Evolutionary conservation across 441 rosid genomes (phyloP).

Genomic region (Omphalea diandra): DNA sequence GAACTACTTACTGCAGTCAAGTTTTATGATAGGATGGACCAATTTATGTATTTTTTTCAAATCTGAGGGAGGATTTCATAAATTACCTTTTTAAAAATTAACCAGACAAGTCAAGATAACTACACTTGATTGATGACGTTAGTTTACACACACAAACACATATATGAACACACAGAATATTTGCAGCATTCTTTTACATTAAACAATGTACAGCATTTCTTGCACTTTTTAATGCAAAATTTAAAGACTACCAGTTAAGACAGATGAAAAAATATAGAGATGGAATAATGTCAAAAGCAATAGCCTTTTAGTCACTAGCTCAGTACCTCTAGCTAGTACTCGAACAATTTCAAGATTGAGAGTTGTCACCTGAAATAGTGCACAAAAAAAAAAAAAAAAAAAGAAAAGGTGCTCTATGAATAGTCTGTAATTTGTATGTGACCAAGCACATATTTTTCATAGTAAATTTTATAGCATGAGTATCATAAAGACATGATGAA

Average conservation of each 20-base stretch:
- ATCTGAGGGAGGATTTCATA: too few species aligned
- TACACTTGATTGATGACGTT: neutral
- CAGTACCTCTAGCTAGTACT: conserved; percentile 84
- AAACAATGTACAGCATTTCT: conserved; percentile 7
- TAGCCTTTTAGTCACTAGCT: conserved; percentile 15
- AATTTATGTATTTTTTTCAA: too few species aligned
- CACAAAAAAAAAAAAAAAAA: neutral
- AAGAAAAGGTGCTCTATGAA: conserved; percentile 6
- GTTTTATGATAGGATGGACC: too few species aligned
- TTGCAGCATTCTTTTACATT: neutral
- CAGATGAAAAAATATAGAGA: neutral
- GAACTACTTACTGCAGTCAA: too few species aligned
- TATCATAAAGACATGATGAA: neutral
- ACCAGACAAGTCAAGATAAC: neutral
- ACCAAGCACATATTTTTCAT: neutral
- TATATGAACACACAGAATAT: too few species aligned
- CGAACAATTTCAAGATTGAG: conserved; percentile 93
- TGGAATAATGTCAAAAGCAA: neutral
- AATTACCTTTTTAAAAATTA: neutral
- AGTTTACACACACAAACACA: neutral
- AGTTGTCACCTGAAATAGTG: conserved; percentile 59
- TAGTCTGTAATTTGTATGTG: neutral
- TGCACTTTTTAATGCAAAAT: conserved; percentile 3
- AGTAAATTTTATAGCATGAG: neutral
- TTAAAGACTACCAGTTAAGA: neutral